These are phyloP conservation scores for Podaxis mareebaensis DNA, from an alignment of 768 basidiomycete genomes.

Conservation along the genomic window DNA sequence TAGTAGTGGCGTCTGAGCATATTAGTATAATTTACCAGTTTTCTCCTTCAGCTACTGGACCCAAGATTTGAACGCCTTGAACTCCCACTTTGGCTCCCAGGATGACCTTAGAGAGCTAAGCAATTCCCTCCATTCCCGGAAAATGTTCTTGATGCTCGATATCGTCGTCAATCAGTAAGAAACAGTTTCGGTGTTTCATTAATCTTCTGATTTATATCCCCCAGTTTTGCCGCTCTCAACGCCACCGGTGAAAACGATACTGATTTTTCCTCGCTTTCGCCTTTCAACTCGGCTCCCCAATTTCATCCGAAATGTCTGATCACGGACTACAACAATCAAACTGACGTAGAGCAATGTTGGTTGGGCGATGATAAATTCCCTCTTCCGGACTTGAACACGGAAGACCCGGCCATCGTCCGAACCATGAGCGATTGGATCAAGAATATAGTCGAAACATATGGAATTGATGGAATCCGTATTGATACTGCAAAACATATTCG, in stretches of 20 bases:
- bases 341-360: constrained; percentile 68
- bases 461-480: constrained; percentile 71
- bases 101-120: constrained; percentile 71
- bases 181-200: constrained; percentile 18
- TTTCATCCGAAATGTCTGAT: constrained; percentile 73
- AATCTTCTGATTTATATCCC: neutral
- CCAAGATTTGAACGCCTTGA: constrained; percentile 59
- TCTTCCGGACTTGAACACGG: constrained; percentile 74
- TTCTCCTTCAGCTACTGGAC: constrained; percentile 39
- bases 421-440: constrained; percentile 63
- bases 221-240: constrained; percentile 23
- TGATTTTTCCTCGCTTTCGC: constrained; percentile 30
- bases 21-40: neutral
- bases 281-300: constrained; percentile 27
- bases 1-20: constrained; percentile 29
- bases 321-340: constrained; percentile 59
- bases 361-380: constrained; percentile 66
- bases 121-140: constrained; percentile 61
- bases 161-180: constrained; percentile 75
- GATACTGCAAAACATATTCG: constrained; percentile 65
- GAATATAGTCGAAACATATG: constrained; percentile 53
- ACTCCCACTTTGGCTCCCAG: constrained; percentile 66
- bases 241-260: constrained; percentile 18
- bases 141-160: constrained; percentile 71
- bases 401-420: constrained; percentile 52